phyloP scores from a whole-genome alignment of 2,329 filamentous ascomycete species.

The Diaporthe vexans region DNA sequence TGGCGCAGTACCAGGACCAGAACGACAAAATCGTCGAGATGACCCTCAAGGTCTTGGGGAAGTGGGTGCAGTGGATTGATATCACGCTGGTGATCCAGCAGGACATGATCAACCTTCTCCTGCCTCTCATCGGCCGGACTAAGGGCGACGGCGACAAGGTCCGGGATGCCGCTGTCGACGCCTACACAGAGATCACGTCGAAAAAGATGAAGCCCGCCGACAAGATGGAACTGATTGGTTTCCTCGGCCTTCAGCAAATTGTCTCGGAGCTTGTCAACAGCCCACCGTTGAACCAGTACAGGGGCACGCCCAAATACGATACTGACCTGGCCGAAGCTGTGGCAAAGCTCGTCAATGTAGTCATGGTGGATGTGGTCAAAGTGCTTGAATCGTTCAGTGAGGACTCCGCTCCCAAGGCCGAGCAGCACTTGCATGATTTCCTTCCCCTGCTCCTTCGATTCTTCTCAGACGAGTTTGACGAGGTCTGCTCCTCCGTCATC shows the following conservation, averaged over 20 bases:
- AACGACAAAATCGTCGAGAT: slow-evolving; percentile 85
- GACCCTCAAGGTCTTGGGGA: slow-evolving; percentile 91
- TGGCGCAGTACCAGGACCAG: slow-evolving; percentile 80
- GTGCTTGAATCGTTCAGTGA: slow-evolving; percentile 80
- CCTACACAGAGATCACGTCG: slow-evolving; percentile 93
- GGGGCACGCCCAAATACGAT: slow-evolving; percentile 89
- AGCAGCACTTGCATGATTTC: slow-evolving; percentile 86
- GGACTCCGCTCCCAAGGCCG: slow-evolving; percentile 79
- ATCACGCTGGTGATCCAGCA: slow-evolving; percentile 94
- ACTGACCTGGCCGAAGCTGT: slow-evolving; percentile 95
- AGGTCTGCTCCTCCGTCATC: slow-evolving; percentile 96
- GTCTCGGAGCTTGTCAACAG: slow-evolving; percentile 88
- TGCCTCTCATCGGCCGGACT: slow-evolving; percentile 87
- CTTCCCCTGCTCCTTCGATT: slow-evolving; percentile 90
- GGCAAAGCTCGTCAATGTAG: slow-evolving; percentile 94
- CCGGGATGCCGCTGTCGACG: slow-evolving; percentile 91
- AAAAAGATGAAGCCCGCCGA: slow-evolving; percentile 98
- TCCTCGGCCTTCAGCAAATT: slow-evolving; percentile 88
- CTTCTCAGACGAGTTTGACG: slow-evolving; percentile 98
- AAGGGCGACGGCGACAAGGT: slow-evolving; percentile 80
- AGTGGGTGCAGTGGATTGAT: slow-evolving; percentile 99
- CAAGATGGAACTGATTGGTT: slow-evolving; percentile 94
- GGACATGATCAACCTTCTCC: slow-evolving; percentile 85
- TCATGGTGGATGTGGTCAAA: slow-evolving; percentile 87
- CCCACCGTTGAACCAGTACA: slow-evolving; percentile 82